These are phyloP conservation scores for Endoconidiophora laricicola DNA, from an alignment of 2,329 filamentous ascomycete genomes.

Conservation along the genomic window DNA sequence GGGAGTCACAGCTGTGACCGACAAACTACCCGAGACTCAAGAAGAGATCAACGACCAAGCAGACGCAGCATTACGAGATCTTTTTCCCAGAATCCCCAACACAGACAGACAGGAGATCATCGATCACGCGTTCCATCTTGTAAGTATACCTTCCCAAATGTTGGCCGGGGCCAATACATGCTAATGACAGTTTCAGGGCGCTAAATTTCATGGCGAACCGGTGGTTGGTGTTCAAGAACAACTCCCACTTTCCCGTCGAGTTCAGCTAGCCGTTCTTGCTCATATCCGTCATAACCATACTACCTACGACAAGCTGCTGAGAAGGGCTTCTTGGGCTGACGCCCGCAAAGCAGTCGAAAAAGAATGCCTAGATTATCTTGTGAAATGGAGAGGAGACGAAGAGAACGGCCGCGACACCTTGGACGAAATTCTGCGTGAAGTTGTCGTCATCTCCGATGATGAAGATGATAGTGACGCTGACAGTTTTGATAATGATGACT, in stretches of 20 bases:
- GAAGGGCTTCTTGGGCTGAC: slow-evolving; percentile 40
- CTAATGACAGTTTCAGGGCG: slow-evolving; percentile 23
- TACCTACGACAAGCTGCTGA: slow-evolving; percentile 44
- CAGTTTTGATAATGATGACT: slow-evolving; percentile 4
- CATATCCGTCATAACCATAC: slow-evolving; percentile 53
- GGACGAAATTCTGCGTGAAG: slow-evolving; percentile 49
- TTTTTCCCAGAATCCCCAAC: slow-evolving; percentile 49
- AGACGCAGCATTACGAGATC: slow-evolving; percentile 42
- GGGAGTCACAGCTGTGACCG: slow-evolving; percentile 22
- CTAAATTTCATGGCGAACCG: slow-evolving; percentile 33
- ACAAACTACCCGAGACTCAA: slow-evolving; percentile 43
- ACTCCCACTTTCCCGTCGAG: slow-evolving; percentile 41
- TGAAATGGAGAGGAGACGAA: slow-evolving; percentile 58
- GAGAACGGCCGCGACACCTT: slow-evolving; percentile 51
- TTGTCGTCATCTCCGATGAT: slow-evolving; percentile 48
- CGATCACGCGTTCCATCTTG: slow-evolving; percentile 45
- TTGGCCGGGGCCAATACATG: not conserved
- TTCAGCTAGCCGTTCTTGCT: slow-evolving; percentile 48
- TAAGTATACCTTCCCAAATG: slow-evolving; percentile 20
- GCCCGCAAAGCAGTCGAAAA: slow-evolving; percentile 44
- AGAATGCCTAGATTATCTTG: slow-evolving; percentile 45
- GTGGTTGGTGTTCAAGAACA: slow-evolving; percentile 41
- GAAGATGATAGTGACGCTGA: slow-evolving; percentile 30
- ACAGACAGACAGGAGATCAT: slow-evolving; percentile 47
- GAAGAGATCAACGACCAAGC: slow-evolving; percentile 45